phyloP scores from a whole-genome alignment of 2,329 filamentous ascomycete genomes.

The Colletotrichum gloeosporioides region DNA sequence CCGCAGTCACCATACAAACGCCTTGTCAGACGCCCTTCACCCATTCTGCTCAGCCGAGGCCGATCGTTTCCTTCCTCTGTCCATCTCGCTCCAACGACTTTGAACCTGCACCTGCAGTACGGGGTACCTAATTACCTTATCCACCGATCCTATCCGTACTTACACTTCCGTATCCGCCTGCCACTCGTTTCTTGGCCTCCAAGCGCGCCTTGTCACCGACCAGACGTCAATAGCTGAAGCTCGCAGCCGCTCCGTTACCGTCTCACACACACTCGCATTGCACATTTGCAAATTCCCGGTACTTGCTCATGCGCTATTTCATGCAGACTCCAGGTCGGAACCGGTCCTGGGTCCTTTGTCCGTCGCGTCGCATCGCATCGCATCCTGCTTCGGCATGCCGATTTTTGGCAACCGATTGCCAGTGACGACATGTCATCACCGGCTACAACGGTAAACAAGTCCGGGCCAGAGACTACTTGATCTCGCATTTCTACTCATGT shows the following conservation, averaged over 20 bases:
- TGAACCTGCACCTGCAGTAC: not conserved
- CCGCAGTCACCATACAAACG: not conserved
- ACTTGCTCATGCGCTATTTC: conserved; percentile 10
- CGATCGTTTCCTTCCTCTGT: not conserved
- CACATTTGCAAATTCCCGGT: not conserved
- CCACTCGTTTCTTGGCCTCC: not conserved
- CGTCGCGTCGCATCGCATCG: not conserved
- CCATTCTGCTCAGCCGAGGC: not conserved
- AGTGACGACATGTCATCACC: not conserved
- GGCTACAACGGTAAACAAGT: not conserved
- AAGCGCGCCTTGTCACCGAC: not conserved
- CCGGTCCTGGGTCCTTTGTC: not conserved
- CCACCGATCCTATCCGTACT: too few relatives aligned
- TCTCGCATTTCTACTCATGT: not conserved
- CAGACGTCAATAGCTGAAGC: not conserved
- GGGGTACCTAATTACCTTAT: too few relatives aligned
- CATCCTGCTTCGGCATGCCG: conserved; percentile 3
- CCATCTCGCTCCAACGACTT: not conserved
- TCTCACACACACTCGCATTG: not conserved
- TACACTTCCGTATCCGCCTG: not conserved
- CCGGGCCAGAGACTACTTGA: not conserved
- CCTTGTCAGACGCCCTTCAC: not conserved
- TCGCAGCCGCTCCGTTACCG: not conserved
- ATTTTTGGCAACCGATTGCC: not conserved
- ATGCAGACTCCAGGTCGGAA: not conserved